Evolutionary conservation across 2,329 filamentous ascomycete genomes (phyloP), one percentile per base, ranked within the genome.

Genomic region (Aspergillus sergii): DNA sequence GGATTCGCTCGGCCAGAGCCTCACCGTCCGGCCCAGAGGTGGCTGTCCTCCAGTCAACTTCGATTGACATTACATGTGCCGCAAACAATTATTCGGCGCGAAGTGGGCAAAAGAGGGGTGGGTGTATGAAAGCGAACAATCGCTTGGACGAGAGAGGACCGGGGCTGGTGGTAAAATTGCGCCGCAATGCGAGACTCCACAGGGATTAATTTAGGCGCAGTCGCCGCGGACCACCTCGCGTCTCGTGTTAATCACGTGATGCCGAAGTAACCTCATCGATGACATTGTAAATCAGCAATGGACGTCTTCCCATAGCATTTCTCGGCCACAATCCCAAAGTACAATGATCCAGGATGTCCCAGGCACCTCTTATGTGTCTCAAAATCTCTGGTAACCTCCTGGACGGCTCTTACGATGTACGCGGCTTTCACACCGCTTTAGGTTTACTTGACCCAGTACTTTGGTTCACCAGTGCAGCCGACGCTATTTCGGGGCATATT

Each of bases 1-100:
- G 91, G 79, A 99, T 96, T 66, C 86, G 87, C 75, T 93, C 90
- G 56, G 94, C 93, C 65, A 97, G 88, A 59, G 88, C 91, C 68
- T 89, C 86, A 61, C 95, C 94, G 79, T 98, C 94, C 56, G 93
- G 88, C 32, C 95, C 95, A 66, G 89, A 89, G 26, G 94, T 98
- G 75, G 98, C 87, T 66, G 91, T 91, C 74, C 95, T 90, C 95
- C 95, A 99, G 80, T 96, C 93, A 77, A 99, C 90, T 75, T 98
- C 94, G 82, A 99, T 94, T 71, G 95, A 98, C 95, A 99, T 99
- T 65, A 79, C 48, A 51, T 51, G 48, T 51, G 48, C 48, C 10
- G 48, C 28, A 51, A 28, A 21, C 28, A 21, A 12, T 34, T 14
- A n/a, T 51, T 51, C 19, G 48, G 26, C 12, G 23, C 11, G 46